Percentiles rank a stretch among this genome's conserved stretches.
Conservation (phyloP, 2,329 filamentous ascomycete genomes). For the Neonectria magnoliae region DNA sequence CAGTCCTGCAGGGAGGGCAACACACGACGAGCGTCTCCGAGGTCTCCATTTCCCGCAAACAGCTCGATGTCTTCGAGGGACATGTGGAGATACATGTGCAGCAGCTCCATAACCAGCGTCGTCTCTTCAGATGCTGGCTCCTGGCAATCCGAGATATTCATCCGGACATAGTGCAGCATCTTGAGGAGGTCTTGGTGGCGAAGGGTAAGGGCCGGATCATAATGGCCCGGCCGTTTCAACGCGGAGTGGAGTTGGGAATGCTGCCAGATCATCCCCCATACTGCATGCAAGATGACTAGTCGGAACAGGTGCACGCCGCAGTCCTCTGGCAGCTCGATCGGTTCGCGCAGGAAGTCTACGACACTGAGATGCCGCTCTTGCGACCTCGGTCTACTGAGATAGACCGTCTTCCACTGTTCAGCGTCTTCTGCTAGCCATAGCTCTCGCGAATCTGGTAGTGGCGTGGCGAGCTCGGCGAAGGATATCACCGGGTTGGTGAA, state of each 20-base stretch:
- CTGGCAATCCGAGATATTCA: constrained; percentile 18
- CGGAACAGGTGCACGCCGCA: constrained; percentile 21
- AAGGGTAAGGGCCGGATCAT: constrained; percentile 19
- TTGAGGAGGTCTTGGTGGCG: constrained; percentile 26
- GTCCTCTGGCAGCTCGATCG: constrained; percentile 19
- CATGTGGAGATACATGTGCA: constrained; percentile 29
- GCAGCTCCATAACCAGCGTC: constrained; percentile 8
- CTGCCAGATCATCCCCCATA: constrained; percentile 32
- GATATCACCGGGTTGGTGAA: constrained; percentile 24
- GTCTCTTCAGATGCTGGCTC: constrained; percentile 13
- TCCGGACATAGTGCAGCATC: constrained; percentile 14
- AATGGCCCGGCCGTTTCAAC: constrained; percentile 13
- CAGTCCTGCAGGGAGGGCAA: constrained; percentile 21
- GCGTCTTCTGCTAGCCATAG: constrained; percentile 28
- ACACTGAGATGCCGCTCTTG: constrained; percentile 5
- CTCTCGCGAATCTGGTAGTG: constrained; percentile 25
- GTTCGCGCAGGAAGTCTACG: constrained; percentile 19
- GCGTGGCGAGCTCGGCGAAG: constrained; percentile 21
- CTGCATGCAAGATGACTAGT: constrained; percentile 17
- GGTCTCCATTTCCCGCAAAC: constrained; percentile 28
- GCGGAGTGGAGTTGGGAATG: constrained; percentile 15
- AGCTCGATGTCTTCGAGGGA: constrained; percentile 26
- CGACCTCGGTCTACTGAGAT: constrained; percentile 15
- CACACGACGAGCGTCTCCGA: constrained; percentile 25
- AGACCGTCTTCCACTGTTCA: constrained; percentile 25